A percentile compares a stretch with the other conserved stretches of the same genome.
These are phyloP conservation scores for Trichoderma polysporum DNA, from an alignment of 2,329 filamentous ascomycete genomes.

Conservation along the genomic window DNA sequence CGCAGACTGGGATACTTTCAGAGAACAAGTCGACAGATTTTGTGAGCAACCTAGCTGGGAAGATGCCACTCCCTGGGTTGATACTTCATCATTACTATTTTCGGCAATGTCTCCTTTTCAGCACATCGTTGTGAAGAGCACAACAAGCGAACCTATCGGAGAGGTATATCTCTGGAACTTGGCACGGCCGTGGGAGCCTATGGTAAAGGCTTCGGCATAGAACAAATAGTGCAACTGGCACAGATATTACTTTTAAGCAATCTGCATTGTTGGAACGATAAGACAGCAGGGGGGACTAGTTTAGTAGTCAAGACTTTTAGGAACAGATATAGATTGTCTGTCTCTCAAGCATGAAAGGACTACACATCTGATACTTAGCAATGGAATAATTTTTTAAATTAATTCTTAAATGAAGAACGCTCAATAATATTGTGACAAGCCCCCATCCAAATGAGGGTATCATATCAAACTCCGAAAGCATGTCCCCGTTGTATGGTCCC, in stretches of 20 bases:
- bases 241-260: background rate
- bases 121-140: constrained; percentile 39
- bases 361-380: background rate
- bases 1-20: constrained; percentile 35
- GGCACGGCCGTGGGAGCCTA: constrained; percentile 43
- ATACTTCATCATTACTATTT: constrained; percentile 24
- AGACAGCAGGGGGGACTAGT: no score
- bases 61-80: constrained; percentile 31
- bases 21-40: constrained; percentile 37
- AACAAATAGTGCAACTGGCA: background rate
- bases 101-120: constrained; percentile 30
- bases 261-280: background rate
- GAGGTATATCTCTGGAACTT: constrained; percentile 45
- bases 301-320: background rate
- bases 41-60: constrained; percentile 31
- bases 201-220: constrained; percentile 41
- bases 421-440: constrained; percentile 18
- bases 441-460: constrained; percentile 15
- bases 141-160: constrained; percentile 34
- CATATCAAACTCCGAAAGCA: constrained; percentile 17
- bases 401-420: constrained; percentile 17
- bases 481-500: background rate
- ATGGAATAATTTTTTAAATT: constrained; percentile 2
- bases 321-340: background rate
- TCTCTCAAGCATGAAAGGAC: background rate